Percentiles rank a stretch among this genome's conserved stretches.
phyloP scores from a whole-genome alignment of 2,329 filamentous ascomycete genomes.

The Chaetomiaceae sp. region DNA sequence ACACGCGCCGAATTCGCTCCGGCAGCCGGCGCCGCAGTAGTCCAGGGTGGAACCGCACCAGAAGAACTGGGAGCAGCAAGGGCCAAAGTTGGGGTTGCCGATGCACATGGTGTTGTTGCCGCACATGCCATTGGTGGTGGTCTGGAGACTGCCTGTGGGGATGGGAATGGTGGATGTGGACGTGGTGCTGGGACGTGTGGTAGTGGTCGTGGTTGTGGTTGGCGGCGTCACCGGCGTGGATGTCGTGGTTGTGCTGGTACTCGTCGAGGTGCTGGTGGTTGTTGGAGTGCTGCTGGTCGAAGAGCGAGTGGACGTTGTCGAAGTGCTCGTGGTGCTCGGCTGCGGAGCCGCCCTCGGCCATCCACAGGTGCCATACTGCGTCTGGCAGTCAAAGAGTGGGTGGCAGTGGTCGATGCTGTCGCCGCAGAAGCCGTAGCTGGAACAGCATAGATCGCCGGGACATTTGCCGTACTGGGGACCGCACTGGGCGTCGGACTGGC shows the following conservation, averaged over 20 bases:
- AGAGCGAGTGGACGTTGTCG: slow-evolving; percentile 11
- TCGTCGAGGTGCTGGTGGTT: slow-evolving; percentile 1
- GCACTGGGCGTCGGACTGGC: slow-evolving; percentile 21
- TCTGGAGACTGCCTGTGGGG: slow-evolving; percentile 13
- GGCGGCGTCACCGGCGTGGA: neutral
- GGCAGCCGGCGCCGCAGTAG: slow-evolving; percentile 27
- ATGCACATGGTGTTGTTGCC: slow-evolving; percentile 29
- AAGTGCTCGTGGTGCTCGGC: slow-evolving; percentile 14
- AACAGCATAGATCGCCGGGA: slow-evolving; percentile 25
- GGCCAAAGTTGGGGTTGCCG: slow-evolving; percentile 23
- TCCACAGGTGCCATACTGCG: slow-evolving; percentile 24
- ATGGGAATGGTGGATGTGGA: slow-evolving; percentile 2
- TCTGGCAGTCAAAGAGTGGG: slow-evolving; percentile 26
- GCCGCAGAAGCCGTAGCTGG: slow-evolving; percentile 28
- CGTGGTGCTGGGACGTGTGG: slow-evolving; percentile 3
- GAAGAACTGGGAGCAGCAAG: slow-evolving; percentile 29
- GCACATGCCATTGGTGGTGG: slow-evolving; percentile 27
- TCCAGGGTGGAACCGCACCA: slow-evolving; percentile 27
- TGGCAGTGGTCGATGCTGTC: slow-evolving; percentile 26
- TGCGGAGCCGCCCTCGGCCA: slow-evolving; percentile 20
- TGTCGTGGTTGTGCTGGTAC: slow-evolving; percentile 3
- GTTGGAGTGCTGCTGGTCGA: slow-evolving; percentile 10
- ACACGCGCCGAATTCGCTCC: slow-evolving; percentile 25
- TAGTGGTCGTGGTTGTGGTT: slow-evolving; percentile 1
- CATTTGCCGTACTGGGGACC: slow-evolving; percentile 23